A percentile compares a stretch with the other conserved stretches of the same genome.
phyloP scores from a whole-genome alignment of 805 yeast species.

The Pichia paraexigua region DNA sequence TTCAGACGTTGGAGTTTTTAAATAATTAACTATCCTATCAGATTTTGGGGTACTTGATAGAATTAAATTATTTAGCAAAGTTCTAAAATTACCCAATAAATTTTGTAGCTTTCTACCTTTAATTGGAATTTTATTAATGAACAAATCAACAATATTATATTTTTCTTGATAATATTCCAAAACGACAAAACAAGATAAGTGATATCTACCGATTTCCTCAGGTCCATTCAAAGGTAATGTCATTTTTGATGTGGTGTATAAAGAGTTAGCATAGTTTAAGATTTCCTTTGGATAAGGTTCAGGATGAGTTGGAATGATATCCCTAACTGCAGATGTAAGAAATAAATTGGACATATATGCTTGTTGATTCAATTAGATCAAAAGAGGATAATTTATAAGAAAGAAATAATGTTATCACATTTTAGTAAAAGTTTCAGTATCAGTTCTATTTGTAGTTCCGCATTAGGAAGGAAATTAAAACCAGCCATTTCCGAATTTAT shows the following conservation, averaged over 20 bases:
- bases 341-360: slow-evolving; percentile 26
- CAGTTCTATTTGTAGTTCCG: neutral
- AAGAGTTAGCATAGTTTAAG: slow-evolving; percentile 33
- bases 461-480: neutral
- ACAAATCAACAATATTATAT: slow-evolving; percentile 42
- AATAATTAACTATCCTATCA: slow-evolving; percentile 2
- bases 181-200: slow-evolving; percentile 58
- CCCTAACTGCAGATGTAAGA: slow-evolving; percentile 34
- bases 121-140: slow-evolving; percentile 46
- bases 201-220: slow-evolving; percentile 59
- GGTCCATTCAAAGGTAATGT: slow-evolving; percentile 38
- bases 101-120: slow-evolving; percentile 37
- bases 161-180: slow-evolving; percentile 39
- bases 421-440: neutral
- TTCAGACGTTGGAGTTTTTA: neutral
- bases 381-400: neutral
- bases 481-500: slow-evolving; percentile 4
- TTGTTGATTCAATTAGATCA: neutral
- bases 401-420: neutral
- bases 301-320: slow-evolving; percentile 41
- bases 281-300: slow-evolving; percentile 38
- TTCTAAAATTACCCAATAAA: slow-evolving; percentile 37
- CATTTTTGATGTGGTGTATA: slow-evolving; percentile 47
- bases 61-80: slow-evolving; percentile 7
- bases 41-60: slow-evolving; percentile 15